A percentile compares a stretch with the other conserved stretches of the same genome.
These are phyloP conservation scores for Diaporthe ilicicola DNA, from an alignment of 2,329 filamentous ascomycete genomes.

Conservation along the genomic window DNA sequence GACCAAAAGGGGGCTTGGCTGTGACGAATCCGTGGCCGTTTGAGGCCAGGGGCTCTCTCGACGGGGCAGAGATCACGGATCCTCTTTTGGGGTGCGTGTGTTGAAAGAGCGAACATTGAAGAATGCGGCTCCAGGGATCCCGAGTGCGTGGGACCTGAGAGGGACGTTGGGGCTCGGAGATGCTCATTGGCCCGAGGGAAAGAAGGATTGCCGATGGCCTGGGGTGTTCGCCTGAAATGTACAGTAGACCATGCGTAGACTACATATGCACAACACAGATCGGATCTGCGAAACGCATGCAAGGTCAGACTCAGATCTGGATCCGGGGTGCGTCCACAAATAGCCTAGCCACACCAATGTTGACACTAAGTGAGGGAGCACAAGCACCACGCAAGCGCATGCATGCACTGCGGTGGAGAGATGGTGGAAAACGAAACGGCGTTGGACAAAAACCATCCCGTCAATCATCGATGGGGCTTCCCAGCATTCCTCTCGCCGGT, in stretches of 20 bases:
- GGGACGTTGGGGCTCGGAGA: neutral
- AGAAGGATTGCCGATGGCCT: constrained; percentile 4
- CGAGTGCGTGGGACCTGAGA: constrained; percentile 5
- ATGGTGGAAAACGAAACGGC: constrained; percentile 18
- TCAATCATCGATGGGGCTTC: neutral
- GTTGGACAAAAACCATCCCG: constrained; percentile 7
- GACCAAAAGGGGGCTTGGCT: constrained; percentile 6
- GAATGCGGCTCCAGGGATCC: constrained; percentile 24
- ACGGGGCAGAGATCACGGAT: neutral
- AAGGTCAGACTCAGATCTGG: constrained; percentile 30
- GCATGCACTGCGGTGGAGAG: constrained; percentile 1
- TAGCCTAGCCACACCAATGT: no score
- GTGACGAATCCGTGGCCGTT: constrained; percentile 13
- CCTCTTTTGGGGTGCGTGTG: neutral
- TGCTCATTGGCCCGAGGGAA: constrained; percentile 15
- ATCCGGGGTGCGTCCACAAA: constrained; percentile 15
- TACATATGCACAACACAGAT: constrained; percentile 23
- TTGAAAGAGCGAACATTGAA: constrained; percentile 3
- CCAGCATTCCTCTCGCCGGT: neutral
- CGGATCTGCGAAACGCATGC: constrained; percentile 26
- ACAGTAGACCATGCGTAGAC: no score
- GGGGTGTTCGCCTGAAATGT: neutral
- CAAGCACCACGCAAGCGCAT: neutral
- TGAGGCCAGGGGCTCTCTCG: neutral
- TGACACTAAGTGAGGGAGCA: no score